Base-by-base conservation (phyloP, 345 rosid genomes). In the Psidium friedrichsthalianum region DNA sequence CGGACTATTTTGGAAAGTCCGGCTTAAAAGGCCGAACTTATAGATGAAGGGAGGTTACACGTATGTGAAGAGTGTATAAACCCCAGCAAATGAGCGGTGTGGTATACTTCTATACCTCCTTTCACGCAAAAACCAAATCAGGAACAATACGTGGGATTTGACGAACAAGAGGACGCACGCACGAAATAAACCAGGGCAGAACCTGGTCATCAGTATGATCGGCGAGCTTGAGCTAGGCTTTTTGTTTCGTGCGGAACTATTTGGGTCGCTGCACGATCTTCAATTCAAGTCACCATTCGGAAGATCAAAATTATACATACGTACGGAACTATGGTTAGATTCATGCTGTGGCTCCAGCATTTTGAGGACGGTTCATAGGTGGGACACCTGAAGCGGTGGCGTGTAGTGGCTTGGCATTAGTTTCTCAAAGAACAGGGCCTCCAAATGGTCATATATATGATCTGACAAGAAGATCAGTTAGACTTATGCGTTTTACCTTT, bases 1-100 rank as follows among this genome's bases (percentile, higher is more conserved):
- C 3, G 2, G 18, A 69, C 3, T 18, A 69, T 18, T 32, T 69
- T 16, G 12, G 13, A 18, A 69, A 32, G 5, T 11, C 22, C 21
- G 1, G 32, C 42, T 16, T 64, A 16, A 16, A 32, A 29, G 36
- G 24, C 32, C 11, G 32, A 64, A 64, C 11, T 29, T 29, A 64
- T 32, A 29, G 6, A 32, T 64, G 78, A 3, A 69, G 6, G 20
- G 11, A 15, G 9, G 15, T 11, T 55, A 20, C 24, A 55, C 6
- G 8, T 55, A 55, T 20, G 8, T 24, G 27, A 22, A 24, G 27
- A 24, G 11, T 10, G 40, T 36, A 2, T 4, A 64, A 32, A 64
- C 3, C 11, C 1, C 0, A 0, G 1, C 29, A 32, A 1, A 64
- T 6, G 8, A 64, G 21, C 3, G 2, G 16, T 32, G 11, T 2